Percentiles rank a stretch among this genome's conserved stretches.
Conservation (phyloP, 805 yeast species). For the Pichia exigua region DNA sequence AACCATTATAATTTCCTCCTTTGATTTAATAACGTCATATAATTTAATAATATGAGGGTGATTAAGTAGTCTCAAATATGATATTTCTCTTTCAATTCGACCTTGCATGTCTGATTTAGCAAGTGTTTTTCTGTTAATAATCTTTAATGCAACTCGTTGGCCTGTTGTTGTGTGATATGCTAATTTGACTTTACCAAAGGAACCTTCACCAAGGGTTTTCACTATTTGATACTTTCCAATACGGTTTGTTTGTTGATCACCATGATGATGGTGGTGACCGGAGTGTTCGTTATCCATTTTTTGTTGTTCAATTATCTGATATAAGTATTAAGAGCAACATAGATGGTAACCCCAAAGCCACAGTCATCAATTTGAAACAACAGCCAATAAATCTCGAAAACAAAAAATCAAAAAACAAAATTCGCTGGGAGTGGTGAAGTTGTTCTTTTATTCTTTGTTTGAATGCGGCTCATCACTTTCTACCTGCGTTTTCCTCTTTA, state of each 20-base stretch:
- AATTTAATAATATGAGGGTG: constrained; percentile 95
- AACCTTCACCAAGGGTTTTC: constrained; percentile 91
- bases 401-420: too few relatives aligned
- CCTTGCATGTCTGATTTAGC: constrained; percentile 98
- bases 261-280: constrained; percentile 14
- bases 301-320: background rate
- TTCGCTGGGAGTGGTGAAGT: background rate
- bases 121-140: constrained; percentile 83
- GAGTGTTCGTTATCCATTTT: constrained; percentile 11
- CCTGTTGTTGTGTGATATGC: constrained; percentile 88
- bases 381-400: background rate
- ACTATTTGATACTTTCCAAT: constrained; percentile 92
- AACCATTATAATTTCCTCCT: constrained; percentile 95
- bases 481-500: too few relatives aligned
- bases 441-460: too few relatives aligned
- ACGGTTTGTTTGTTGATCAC: constrained; percentile 25
- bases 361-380: background rate
- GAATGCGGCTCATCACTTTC: too few relatives aligned
- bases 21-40: constrained; percentile 90
- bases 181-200: constrained; percentile 91
- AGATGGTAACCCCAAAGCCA: background rate
- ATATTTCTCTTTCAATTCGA: constrained; percentile 87
- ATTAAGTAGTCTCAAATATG: constrained; percentile 76
- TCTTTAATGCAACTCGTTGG: constrained; percentile 86
- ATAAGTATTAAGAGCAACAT: background rate